Percentiles rank a stretch among this genome's conserved stretches.
These are phyloP conservation scores for Flaveria trinervia DNA, from an alignment of 129 eudicot genomes.

Conservation along the genomic window DNA sequence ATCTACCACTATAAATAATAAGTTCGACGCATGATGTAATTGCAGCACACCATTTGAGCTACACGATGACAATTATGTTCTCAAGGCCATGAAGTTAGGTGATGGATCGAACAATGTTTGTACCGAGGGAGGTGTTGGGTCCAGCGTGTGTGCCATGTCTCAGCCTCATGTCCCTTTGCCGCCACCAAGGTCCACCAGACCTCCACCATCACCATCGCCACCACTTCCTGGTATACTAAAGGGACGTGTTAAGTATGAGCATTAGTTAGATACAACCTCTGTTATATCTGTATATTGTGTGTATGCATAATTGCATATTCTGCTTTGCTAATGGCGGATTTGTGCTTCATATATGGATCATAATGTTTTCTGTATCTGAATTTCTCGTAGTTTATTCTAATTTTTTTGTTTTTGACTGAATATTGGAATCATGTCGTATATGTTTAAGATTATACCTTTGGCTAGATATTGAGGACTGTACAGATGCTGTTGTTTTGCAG, in stretches of 20 bases:
- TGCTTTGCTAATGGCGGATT: conserved; percentile 20
- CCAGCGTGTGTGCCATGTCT: conserved; percentile 50
- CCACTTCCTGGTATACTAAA: conserved; percentile 90
- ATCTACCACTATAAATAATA: not conserved
- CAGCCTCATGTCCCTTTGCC: conserved; percentile 43
- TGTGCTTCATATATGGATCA: conserved; percentile 18
- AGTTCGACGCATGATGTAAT: not conserved
- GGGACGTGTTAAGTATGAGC: conserved; percentile 82
- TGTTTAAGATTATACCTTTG: conserved; percentile 13
- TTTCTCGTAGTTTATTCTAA: conserved; percentile 16
- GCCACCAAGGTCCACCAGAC: conserved; percentile 55
- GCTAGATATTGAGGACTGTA: conserved; percentile 5
- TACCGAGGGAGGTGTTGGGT: conserved; percentile 55
- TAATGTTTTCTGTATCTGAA: conserved; percentile 23
- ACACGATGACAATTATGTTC: conserved; percentile 66
- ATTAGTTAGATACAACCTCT: conserved; percentile 41
- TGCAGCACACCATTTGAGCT: conserved; percentile 72
- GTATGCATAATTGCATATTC: conserved; percentile 24
- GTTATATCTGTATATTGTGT: conserved; percentile 54
- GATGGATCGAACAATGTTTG: conserved; percentile 40
- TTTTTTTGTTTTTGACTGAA: too few relatives aligned
- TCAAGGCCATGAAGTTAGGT: conserved; percentile 71
- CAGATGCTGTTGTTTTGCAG: not conserved
- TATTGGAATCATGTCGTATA: too few relatives aligned
- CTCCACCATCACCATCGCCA: conserved; percentile 71